Evolutionary conservation across 768 basidiomycete species (phyloP).

Genomic region (Termitomyces sp.): DNA sequence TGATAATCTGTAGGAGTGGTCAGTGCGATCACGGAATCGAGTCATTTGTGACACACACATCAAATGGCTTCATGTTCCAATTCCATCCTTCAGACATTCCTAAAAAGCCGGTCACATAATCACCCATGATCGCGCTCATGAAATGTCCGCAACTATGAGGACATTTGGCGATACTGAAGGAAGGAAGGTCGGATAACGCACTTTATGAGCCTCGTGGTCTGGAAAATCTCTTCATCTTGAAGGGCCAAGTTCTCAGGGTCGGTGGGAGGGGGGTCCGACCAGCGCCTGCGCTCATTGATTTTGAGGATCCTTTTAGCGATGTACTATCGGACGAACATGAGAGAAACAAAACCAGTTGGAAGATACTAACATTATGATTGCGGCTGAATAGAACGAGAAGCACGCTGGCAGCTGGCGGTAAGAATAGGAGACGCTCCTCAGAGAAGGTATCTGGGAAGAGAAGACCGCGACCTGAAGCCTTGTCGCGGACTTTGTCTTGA

Average conservation of each 20-base stretch:
- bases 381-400: slow-evolving; percentile 54
- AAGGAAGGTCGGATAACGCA: slow-evolving; percentile 13
- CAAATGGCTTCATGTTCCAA: slow-evolving; percentile 46
- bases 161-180: not conserved
- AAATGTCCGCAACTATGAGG: slow-evolving; percentile 45
- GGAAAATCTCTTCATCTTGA: slow-evolving; percentile 59
- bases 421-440: slow-evolving; percentile 47
- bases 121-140: slow-evolving; percentile 51
- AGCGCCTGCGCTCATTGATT: slow-evolving; percentile 51
- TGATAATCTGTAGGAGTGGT: slow-evolving; percentile 27
- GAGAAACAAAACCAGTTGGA: not conserved
- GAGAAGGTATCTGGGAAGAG: slow-evolving; percentile 53
- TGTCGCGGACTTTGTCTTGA: slow-evolving; percentile 44
- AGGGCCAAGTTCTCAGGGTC: slow-evolving; percentile 19
- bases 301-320: slow-evolving; percentile 49
- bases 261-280: slow-evolving; percentile 37
- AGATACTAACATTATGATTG: slow-evolving; percentile 50
- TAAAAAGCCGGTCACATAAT: slow-evolving; percentile 58
- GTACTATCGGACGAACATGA: slow-evolving; percentile 25
- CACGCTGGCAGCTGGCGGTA: slow-evolving; percentile 51
- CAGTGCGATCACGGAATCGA: not conserved
- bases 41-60: slow-evolving; percentile 17
- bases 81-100: slow-evolving; percentile 49
- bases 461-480: slow-evolving; percentile 43
- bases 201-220: slow-evolving; percentile 53